Base-by-base conservation (phyloP, 2,329 filamentous ascomycete species). In the Phialemonium atrogriseum region DNA sequence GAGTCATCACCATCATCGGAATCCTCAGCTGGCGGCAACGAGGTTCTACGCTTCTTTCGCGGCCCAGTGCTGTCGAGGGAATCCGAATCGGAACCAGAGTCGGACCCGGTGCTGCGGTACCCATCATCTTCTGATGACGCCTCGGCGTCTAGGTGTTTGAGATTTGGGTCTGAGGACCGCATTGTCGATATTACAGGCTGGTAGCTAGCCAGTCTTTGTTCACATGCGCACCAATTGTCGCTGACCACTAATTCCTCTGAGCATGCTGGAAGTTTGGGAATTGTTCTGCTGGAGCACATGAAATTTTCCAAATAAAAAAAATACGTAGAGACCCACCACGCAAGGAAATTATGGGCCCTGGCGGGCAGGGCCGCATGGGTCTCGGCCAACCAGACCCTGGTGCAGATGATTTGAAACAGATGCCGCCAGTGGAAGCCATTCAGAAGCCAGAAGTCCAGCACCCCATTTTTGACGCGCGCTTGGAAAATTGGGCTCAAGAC, bases 1-100 rank as follows among this genome's bases (percentile, higher is more conserved):
- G 51, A 49, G 6, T 50, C 43, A 8, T 41, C 34, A 10, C 37
- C 39, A 14, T 28, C 32, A 5, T 38, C 38, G 25, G n/a, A n/a
- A n/a, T 35, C 33, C 11, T 23, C 12, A 24, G 40, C 36, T 24
- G 42, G 30, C 11, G 42, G 36, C 8, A 43, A 46, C 10, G 56
- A 56, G 7, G 54, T 61, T 34, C 59, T 60, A 23, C 63, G 62
- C 38, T 63, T 56, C 50, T 69, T 69, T 41, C 65, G 60, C 22
- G 65, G 56, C 28, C 52, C 48, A 25, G 48, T 45, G 43, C 54
- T 62, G 51, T 67, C 62, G 12, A 48, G 37, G 2, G 40, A 44
- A 30, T 49, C 44, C 11, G 44, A 46, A n/a, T 27, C 38, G 11
- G 37, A 35, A 5, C 32, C 44, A 7, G 41, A 40, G 13, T 36